Conservation (phyloP, 305 asterid genomes). For the Fraxinus latifolia region DNA sequence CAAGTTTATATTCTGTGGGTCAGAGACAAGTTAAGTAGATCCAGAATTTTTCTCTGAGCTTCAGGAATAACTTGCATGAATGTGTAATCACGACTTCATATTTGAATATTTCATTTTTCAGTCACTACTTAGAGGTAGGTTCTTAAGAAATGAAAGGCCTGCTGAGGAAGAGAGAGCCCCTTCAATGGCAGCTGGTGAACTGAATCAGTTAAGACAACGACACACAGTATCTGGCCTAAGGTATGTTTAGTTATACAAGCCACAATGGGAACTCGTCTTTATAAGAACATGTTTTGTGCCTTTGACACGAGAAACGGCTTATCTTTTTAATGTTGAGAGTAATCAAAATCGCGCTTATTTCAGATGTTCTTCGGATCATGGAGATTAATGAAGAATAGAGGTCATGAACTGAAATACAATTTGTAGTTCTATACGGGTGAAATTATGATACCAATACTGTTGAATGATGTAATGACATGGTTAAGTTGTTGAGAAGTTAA, state of each 20-base stretch:
- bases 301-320: not conserved
- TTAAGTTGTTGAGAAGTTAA: not conserved
- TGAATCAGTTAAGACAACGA: slow-evolving; percentile 77
- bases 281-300: not conserved
- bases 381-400: not conserved
- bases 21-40: not conserved
- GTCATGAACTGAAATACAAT: not conserved
- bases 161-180: slow-evolving; percentile 67
- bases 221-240: slow-evolving; percentile 90
- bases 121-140: slow-evolving; percentile 90
- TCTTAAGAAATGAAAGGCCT: slow-evolving; percentile 73
- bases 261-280: slow-evolving; percentile 10
- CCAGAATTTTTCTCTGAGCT: not conserved
- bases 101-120: slow-evolving; percentile 33
- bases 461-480: not conserved
- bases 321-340: too few species aligned
- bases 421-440: not conserved
- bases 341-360: too few species aligned
- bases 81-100: not conserved
- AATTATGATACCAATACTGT: not conserved
- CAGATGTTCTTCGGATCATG: too few species aligned
- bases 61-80: not conserved
- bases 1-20: not conserved
- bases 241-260: slow-evolving; percentile 36
- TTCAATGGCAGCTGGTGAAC: slow-evolving; percentile 69